phyloP scores from a whole-genome alignment of 2,329 filamentous ascomycete species.

The Paraphaeosphaeria minitans region DNA sequence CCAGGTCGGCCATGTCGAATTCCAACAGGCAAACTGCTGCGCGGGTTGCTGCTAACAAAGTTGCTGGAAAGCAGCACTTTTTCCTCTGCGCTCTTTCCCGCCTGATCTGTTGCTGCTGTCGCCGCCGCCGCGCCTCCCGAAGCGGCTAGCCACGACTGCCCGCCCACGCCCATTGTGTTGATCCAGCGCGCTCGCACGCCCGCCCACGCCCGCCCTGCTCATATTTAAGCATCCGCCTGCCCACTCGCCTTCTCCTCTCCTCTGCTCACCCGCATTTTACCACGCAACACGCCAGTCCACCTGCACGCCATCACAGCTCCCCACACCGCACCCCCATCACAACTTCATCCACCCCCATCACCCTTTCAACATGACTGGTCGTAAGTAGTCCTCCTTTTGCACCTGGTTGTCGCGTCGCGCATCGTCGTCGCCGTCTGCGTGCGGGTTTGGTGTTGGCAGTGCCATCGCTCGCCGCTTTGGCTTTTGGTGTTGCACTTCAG shows the following conservation, averaged over 20 bases:
- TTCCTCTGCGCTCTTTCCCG: conserved; percentile 23
- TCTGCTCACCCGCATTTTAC: conserved; percentile 21
- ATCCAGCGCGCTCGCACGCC: conserved; percentile 31
- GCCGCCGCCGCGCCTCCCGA: conserved; percentile 17
- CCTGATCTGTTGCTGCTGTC: conserved; percentile 22
- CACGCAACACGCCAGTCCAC: conserved; percentile 14
- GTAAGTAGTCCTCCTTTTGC: conserved; percentile 42
- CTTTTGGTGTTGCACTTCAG: conserved; percentile 35
- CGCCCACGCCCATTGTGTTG: conserved; percentile 24
- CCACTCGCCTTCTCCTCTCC: conserved; percentile 16
- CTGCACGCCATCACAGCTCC: conserved; percentile 16
- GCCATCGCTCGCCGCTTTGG: conserved; percentile 15
- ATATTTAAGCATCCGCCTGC: conserved; percentile 28
- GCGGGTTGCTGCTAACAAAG: conserved; percentile 11
- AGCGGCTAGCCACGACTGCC: conserved; percentile 26
- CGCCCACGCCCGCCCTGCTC: conserved; percentile 22
- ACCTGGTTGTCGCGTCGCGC: conserved; percentile 21
- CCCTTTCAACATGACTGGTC: conserved; percentile 51
- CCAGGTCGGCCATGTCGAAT: not conserved
- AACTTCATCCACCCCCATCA: conserved; percentile 30
- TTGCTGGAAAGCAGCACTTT: conserved; percentile 27
- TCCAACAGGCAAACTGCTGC: not conserved
- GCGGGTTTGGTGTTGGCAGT: conserved; percentile 17
- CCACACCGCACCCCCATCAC: conserved; percentile 24
- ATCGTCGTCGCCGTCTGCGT: conserved; percentile 23